Base-by-base conservation (phyloP, 2,329 filamentous ascomycete genomes). In the Diplodia seriata region DNA sequence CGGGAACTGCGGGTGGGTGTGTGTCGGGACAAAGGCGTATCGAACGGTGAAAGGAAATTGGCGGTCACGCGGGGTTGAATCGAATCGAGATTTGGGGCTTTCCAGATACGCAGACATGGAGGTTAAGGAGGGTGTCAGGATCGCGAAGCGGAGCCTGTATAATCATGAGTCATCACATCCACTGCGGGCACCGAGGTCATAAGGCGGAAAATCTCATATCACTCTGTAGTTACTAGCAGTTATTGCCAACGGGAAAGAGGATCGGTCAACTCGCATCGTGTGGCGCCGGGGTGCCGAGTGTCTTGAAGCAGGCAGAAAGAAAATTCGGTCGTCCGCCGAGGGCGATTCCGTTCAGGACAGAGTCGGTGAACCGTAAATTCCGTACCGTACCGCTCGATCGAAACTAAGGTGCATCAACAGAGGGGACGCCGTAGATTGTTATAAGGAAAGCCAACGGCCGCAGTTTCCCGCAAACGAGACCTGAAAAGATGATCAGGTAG, bases 331-430 rank as follows among this genome's bases (percentile, higher is more conserved):
- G 62, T 65, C 51, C 50, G 62, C 54, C 36, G 62, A 47, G 62
- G 62, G 51, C 62, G 62, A 65, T 65, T 54, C 43, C 62, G 62
- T 20, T 43, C 43, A 63, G 43, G 59, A 63, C 59, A 63, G 31
- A 33, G 59, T 63, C 66, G 55, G 55, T 43, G 56, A 67, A 62
- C 66, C 66, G 66, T 57, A 67, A 33, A 57, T 50, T 54, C 66
- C 66, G 66, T 67, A 54, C 65, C 65, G 65, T 59, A 54, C 55
- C 66, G 66, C 66, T 53, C 47, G 66, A 67, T 61, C 55, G 55
- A 43, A 36, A 53, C 50, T 61, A 61, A 57, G 36, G 38, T 67
- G 55, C 57, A 67, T 67, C 66, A 67, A 67, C 62, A 62, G 56
- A 62, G 11, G 49, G 49, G 50, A 65, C 49, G 49, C 62, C 62